These are phyloP conservation scores for Candida gorgasii DNA, from an alignment of 805 yeast species.

Conservation along the genomic window DNA sequence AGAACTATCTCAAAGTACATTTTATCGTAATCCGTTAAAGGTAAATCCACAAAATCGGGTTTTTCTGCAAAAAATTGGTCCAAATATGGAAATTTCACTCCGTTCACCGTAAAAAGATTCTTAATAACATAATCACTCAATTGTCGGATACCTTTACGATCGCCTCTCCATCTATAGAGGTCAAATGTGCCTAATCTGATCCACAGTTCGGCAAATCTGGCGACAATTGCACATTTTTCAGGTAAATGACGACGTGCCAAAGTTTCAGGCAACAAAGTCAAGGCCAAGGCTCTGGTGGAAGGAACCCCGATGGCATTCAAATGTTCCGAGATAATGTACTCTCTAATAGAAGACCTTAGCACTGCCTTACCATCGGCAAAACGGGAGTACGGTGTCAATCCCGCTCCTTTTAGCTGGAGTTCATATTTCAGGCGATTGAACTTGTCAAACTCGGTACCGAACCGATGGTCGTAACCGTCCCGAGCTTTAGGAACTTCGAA, in stretches of 20 bases:
- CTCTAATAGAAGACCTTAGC: constrained; percentile 82
- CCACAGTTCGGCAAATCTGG: constrained; percentile 86
- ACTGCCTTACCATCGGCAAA: constrained; percentile 98
- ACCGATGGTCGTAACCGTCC: neutral
- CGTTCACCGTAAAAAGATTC: constrained; percentile 50
- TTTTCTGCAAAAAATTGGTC: constrained; percentile 20
- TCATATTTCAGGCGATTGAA: constrained; percentile 47
- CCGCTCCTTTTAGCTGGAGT: constrained; percentile 88
- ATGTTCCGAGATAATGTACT: constrained; percentile 81
- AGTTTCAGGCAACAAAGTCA: constrained; percentile 72
- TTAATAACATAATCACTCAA: constrained; percentile 74
- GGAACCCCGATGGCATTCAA: constrained; percentile 82
- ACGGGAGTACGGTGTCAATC: constrained; percentile 86
- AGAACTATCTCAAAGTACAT: constrained; percentile 69
- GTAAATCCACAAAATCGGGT: constrained; percentile 21
- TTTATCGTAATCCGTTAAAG: constrained; percentile 61
- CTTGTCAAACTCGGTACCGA: neutral
- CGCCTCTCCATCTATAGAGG: constrained; percentile 71
- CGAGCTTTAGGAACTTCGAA: constrained; percentile 60
- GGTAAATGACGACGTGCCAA: constrained; percentile 69
- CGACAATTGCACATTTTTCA: constrained; percentile 82
- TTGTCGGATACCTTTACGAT: constrained; percentile 57
- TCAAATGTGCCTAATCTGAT: constrained; percentile 88
- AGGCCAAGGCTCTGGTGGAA: constrained; percentile 76
- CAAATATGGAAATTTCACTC: constrained; percentile 29